Conservation (phyloP, 495 filamentous ascomycete species). For the Sporormia fimetaria region DNA sequence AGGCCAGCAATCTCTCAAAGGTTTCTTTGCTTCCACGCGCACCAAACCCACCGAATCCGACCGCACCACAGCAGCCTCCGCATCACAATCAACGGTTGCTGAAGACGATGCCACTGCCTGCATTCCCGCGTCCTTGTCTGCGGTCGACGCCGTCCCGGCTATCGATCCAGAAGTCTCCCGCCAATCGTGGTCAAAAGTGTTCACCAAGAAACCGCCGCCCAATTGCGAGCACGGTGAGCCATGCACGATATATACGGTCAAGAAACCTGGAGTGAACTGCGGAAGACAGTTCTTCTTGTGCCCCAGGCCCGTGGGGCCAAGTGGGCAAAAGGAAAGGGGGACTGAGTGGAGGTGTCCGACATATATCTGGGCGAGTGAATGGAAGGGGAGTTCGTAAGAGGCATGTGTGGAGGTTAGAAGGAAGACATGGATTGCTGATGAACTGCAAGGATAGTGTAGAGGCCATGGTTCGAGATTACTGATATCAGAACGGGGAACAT, state of each 20-base stretch:
- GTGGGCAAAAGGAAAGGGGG: conserved; percentile 66
- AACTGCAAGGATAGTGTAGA: not conserved
- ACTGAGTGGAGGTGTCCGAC: conserved; percentile 77
- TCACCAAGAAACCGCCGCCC: conserved; percentile 62
- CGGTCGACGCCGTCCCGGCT: conserved; percentile 25
- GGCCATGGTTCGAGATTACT: no score
- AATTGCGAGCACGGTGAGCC: conserved; percentile 81
- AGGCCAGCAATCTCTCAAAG: conserved; percentile 65
- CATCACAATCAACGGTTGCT: not conserved
- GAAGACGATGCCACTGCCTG: not conserved
- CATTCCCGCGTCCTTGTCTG: not conserved
- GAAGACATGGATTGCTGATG: not conserved
- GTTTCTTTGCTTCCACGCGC: conserved; percentile 51
- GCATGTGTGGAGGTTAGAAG: not conserved
- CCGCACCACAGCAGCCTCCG: not conserved
- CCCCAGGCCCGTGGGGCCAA: conserved; percentile 66
- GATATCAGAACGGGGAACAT: no score
- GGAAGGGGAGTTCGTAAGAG: conserved; percentile 37
- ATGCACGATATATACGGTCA: conserved; percentile 68
- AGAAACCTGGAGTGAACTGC: conserved; percentile 75
- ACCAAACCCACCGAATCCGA: not conserved
- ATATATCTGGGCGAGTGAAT: conserved; percentile 87
- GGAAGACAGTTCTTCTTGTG: conserved; percentile 85
- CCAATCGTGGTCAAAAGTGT: conserved; percentile 76
- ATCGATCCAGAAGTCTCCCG: conserved; percentile 42